phyloP scores from a whole-genome alignment of 2,329 filamentous ascomycete genomes.

The Teratosphaeria nubilosa region DNA sequence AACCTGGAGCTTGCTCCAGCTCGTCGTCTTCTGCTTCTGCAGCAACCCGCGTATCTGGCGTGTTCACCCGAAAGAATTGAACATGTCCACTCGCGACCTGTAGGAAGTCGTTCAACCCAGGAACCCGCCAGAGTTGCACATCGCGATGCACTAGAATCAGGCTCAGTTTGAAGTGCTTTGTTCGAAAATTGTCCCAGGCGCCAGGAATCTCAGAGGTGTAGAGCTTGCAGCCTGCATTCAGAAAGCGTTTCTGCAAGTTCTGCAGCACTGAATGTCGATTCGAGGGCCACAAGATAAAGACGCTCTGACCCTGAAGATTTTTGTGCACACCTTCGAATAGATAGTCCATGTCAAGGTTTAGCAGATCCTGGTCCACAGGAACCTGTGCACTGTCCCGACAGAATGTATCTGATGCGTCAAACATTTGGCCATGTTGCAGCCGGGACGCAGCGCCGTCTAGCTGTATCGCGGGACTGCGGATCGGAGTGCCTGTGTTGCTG shows the following conservation, averaged over 20 bases:
- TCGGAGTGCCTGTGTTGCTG: slow-evolving; percentile 6
- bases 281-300: slow-evolving; percentile 21
- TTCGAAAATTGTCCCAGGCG: slow-evolving; percentile 19
- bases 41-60: background rate
- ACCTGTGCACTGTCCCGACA: background rate
- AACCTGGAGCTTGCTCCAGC: background rate
- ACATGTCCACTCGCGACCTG: slow-evolving; percentile 17
- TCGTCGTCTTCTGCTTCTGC: background rate
- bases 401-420: background rate
- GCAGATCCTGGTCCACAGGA: background rate
- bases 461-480: background rate
- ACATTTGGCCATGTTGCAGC: background rate
- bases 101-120: slow-evolving; percentile 25
- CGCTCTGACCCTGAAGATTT: slow-evolving; percentile 5
- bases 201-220: slow-evolving; percentile 14
- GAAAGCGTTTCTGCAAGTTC: slow-evolving; percentile 13
- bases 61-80: slow-evolving; percentile 12
- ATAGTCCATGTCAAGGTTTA: background rate
- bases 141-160: slow-evolving; percentile 24
- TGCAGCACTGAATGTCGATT: slow-evolving; percentile 11
- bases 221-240: slow-evolving; percentile 12
- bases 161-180: slow-evolving; percentile 1
- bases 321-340: background rate
- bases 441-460: background rate
- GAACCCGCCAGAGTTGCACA: slow-evolving; percentile 24